phyloP scores from a whole-genome alignment of 2,329 filamentous ascomycete genomes.

The Mycosphaerella sp. region DNA sequence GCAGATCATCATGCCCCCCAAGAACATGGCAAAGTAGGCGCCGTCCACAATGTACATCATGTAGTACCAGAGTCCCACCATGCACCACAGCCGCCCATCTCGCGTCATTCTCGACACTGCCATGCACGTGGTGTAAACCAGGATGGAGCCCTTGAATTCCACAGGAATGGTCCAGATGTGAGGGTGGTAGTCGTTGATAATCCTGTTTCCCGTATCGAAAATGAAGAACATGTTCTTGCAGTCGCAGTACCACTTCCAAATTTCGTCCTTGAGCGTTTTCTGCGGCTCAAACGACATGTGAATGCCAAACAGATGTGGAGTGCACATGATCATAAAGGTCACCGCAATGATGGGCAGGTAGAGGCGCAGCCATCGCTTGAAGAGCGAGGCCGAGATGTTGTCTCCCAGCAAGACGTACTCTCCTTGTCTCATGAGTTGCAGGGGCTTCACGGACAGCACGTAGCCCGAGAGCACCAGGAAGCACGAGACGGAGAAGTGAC shows the following conservation, averaged over 20 bases:
- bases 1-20: constrained; percentile 55
- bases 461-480: constrained; percentile 52
- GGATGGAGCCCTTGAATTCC: constrained; percentile 58
- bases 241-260: constrained; percentile 49
- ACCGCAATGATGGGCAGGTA: constrained; percentile 50
- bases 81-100: constrained; percentile 50
- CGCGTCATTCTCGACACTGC: constrained; percentile 52
- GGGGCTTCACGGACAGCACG: constrained; percentile 45
- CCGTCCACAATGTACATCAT: constrained; percentile 64
- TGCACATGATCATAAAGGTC: constrained; percentile 49
- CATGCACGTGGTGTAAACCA: constrained; percentile 53
- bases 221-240: constrained; percentile 65
- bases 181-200: constrained; percentile 53
- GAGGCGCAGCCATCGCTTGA: constrained; percentile 47
- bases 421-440: constrained; percentile 34
- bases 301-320: constrained; percentile 48
- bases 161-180: constrained; percentile 60
- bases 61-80: constrained; percentile 52
- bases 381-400: constrained; percentile 44
- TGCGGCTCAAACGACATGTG: constrained; percentile 29
- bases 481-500: constrained; percentile 51
- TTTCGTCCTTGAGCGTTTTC: constrained; percentile 43
- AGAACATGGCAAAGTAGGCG: constrained; percentile 55
- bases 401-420: constrained; percentile 34
- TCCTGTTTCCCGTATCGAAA: constrained; percentile 52